phyloP scores from a whole-genome alignment of 371 early-diverging fungal species.

The Zychaea mexicana region DNA sequence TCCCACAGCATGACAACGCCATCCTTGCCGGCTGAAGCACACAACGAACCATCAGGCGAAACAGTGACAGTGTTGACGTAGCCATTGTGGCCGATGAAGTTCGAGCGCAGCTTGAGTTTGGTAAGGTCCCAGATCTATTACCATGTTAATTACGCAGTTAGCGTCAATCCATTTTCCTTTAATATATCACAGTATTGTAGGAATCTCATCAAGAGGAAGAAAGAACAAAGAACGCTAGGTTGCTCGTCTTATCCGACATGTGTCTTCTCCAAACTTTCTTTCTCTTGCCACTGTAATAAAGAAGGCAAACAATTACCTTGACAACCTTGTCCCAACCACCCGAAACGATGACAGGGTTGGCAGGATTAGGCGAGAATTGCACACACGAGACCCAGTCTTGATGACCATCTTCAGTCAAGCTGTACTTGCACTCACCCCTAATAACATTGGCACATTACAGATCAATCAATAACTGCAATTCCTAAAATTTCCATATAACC shows the following conservation, averaged over 20 bases:
- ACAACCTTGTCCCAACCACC: constrained; percentile 99
- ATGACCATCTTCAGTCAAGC: constrained; percentile 92
- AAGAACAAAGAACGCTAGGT: too few species aligned
- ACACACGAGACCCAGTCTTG: constrained; percentile 98
- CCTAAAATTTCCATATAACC: too few species aligned
- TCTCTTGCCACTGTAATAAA: neutral
- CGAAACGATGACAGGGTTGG: constrained; percentile 95
- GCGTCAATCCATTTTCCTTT: neutral
- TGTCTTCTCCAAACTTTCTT: neutral
- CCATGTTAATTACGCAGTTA: neutral
- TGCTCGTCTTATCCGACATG: neutral
- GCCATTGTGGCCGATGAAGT: constrained; percentile 98
- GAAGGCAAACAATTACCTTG: constrained; percentile 59
- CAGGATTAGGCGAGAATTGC: constrained; percentile 97
- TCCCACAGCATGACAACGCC: constrained; percentile 99
- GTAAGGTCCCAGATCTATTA: constrained; percentile 92
- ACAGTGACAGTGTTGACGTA: constrained; percentile 97
- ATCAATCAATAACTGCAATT: neutral
- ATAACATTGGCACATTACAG: neutral
- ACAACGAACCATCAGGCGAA: constrained; percentile 99
- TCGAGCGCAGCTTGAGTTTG: constrained; percentile 96
- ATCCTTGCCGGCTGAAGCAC: constrained; percentile 99
- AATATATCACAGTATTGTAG: too few species aligned
- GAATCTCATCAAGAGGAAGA: too few species aligned
- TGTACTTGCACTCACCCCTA: constrained; percentile 96